Evolutionary conservation across 2,329 filamentous ascomycete genomes (phyloP), one percentile per base, ranked within the genome.

Genomic region (Plectosphaerella cucumerina): DNA sequence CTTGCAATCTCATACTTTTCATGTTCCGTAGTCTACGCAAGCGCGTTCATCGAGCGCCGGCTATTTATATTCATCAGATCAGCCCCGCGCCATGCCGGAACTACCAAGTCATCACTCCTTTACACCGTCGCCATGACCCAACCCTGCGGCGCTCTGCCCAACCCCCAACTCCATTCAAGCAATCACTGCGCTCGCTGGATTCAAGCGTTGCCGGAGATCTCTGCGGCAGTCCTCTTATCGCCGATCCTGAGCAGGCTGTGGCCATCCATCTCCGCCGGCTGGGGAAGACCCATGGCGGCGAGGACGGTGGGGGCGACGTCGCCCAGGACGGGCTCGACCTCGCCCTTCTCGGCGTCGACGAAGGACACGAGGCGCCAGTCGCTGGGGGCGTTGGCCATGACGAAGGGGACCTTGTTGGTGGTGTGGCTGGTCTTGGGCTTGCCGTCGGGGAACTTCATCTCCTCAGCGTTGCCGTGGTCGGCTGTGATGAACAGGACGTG

Each of bases 381-480:
- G 65, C 88, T 81, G 39, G 94, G 94, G 9, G 92, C 92, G 69
- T 97, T 99, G 68, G 92, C 90, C 92, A 99, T 96, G 72, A 97
- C 84, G 68, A 99, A 93, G 10, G 94, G 94, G 49, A 99, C 94
- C 71, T 94, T 94, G 82, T 99, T 99, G 59, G 88, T 92, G 44
- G 94, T 99, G 79, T 99, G 94, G 48, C 89, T 93, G 9, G 94
- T 99, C 84, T 99, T 99, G 62, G 94, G 94, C 68, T 90, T 96
- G 69, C 92, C 91, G 69, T 97, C 89, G 61, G 89, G 77, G 67
- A 91, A 97, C 73, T 97, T 87, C 94, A 99, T 99, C 78, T 99
- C 94, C 77, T 99, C 94, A 51, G 94, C 94, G 66, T 99, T 99
- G 64, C 92, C 94, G 73, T 99, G 94, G 71, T 99, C 94, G 26